Base-by-base conservation (phyloP, 2,329 filamentous ascomycete genomes). In the Emergomyces pasteurianus region DNA sequence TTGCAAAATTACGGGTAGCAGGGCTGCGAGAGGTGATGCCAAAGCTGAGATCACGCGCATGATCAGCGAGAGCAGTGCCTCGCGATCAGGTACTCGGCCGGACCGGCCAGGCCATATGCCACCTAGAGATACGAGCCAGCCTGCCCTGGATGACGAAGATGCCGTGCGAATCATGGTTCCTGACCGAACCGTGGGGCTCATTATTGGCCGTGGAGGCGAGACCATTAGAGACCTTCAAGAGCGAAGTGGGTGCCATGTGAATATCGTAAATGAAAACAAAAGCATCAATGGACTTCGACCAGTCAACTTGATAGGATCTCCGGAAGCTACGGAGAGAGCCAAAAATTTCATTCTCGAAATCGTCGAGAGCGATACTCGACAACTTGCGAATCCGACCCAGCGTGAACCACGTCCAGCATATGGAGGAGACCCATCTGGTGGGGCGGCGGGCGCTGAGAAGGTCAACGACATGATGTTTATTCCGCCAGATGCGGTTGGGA, bases 81-180 rank as follows among this genome's bases (percentile, higher is more conserved):
- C 68, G 64, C 66, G 62, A 50, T 18, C 47, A 3, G 46, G 43
- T 18, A 40, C 36, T 18, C 28, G 49, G n/a, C n/a, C 43, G 43
- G 36, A 46, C 38, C 55, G 36, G 9, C 43, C 57, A 23, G 46
- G 56, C 38, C 56, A 58, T 8, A n/a, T 43, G 36, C 43, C 46
- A 43, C 14, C 58, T 50, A 63, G 63, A 52, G 47, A 59, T 31
- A 26, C 61, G 3, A 59, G 62, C 26, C 54, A 61, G 12, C 77
- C 80, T 58, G 80, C 82, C 50, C 78, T 89, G 62, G 84, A 87
- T 63, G 89, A 92, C 62, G 91, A 95, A 73, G 88, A 92, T 67
- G 89, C 86, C 70, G 86, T 91, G 71, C 90, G 95, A 74, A 95
- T 96, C 69, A 94, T 95, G 89, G 91, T 96, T 21, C 91, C 91